Base-by-base conservation (phyloP, 2,329 filamentous ascomycete genomes). In the Setomelanomma holmii region DNA sequence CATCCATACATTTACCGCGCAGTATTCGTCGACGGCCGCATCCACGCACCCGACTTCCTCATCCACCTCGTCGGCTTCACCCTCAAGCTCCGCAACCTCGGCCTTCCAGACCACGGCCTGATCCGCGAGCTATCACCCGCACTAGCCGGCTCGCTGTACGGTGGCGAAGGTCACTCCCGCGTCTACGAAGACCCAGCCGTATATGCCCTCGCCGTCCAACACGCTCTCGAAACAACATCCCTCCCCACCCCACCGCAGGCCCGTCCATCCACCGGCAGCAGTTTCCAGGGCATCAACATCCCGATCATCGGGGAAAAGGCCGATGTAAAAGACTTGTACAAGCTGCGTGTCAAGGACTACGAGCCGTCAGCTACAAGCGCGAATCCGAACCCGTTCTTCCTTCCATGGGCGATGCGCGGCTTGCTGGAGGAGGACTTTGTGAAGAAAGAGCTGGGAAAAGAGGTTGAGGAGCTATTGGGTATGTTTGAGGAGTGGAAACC, bases 401-500 rank as follows among this genome's bases (percentile, higher is more conserved):
- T 99, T 12, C 95, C 95, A 0, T 99, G 96, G 88, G 93, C 95
- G 30, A 95, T 99, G 87, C 86, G 95, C 6, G 95, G 95, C 0
- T 78, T 99, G 51, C 78, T 99, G 2, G 95, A 98, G 71, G 95
- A 99, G 73, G 89, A 95, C 16, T 86, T 91, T 66, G 93, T 98
- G 20, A 92, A 89, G 73, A 90, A 86, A 19, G 89, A 96, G 69
- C 77, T 96, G 16, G 85, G 85, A 24, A 77, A 82, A 1, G 95
- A 99, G 76, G 91, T 91, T 5, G 84, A 85, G 54, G 85, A 91
- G 67, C 75, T 99, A 44, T 79, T 99, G n/a, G 81, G 80, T 53
- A 87, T 96, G 73, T 99, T 98, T 74, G 93, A 98, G 71, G 86
- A 90, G 46, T 99, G 95, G 95, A 93, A 89, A 69, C 95, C 95